Conservation (phyloP, 345 rosid genomes). For the Anacardium occidentale region DNA sequence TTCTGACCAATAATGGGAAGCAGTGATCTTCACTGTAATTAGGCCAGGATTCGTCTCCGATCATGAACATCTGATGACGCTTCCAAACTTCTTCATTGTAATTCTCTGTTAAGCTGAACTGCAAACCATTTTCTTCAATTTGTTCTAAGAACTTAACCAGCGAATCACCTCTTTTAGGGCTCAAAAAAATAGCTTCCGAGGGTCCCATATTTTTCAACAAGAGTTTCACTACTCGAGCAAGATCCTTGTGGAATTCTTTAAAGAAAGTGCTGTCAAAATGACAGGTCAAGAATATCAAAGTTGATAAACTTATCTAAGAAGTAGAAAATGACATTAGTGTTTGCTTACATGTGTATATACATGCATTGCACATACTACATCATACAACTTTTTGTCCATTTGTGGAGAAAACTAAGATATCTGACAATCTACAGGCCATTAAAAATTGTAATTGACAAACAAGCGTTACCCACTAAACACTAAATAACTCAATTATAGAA, state of each 20-base stretch:
- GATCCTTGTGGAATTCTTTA: slow-evolving; percentile 78
- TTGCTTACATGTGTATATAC: not conserved
- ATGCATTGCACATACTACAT: slow-evolving; percentile 1
- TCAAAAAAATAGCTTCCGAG: slow-evolving; percentile 71
- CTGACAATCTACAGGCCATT: slow-evolving; percentile 4
- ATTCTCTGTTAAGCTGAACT: slow-evolving; percentile 50
- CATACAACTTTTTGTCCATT: slow-evolving; percentile 2
- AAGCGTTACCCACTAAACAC: slow-evolving; percentile 2
- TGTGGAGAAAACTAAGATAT: slow-evolving; percentile 14
- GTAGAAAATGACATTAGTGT: slow-evolving; percentile 15
- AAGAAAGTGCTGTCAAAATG: slow-evolving; percentile 73
- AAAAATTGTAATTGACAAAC: slow-evolving; percentile 6
- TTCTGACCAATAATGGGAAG: slow-evolving; percentile 69
- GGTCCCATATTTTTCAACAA: slow-evolving; percentile 49
- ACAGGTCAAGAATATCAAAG: slow-evolving; percentile 9
- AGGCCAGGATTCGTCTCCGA: slow-evolving; percentile 63
- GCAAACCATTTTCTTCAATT: slow-evolving; percentile 44
- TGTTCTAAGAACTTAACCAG: slow-evolving; percentile 61
- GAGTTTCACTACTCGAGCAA: slow-evolving; percentile 48
- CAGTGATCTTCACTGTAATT: slow-evolving; percentile 67
- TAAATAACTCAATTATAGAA: slow-evolving; percentile 5
- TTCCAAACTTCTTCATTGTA: slow-evolving; percentile 66
- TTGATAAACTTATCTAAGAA: slow-evolving; percentile 17
- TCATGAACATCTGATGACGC: slow-evolving; percentile 52
- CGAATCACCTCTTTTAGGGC: slow-evolving; percentile 88